Evolutionary conservation across 768 basidiomycete species (phyloP).

Genomic region (Mycena epipterygia): DNA sequence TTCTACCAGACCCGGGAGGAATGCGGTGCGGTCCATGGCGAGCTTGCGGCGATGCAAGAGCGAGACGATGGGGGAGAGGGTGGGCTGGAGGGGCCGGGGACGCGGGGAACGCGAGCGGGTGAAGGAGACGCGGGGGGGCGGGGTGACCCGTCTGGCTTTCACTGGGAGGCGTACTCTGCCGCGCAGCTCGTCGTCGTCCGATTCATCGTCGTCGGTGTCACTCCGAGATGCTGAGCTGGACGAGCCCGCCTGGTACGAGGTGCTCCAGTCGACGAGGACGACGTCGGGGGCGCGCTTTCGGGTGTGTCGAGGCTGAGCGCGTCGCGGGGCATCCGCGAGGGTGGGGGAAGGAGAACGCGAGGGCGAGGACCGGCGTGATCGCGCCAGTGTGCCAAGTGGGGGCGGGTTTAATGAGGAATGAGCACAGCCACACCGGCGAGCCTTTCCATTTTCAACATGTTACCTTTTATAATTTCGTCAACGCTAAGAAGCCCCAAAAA

Average conservation of each 20-base stretch:
- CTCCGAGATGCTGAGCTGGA: conserved; percentile 28
- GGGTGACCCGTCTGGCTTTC: conserved; percentile 38
- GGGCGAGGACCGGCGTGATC: conserved; percentile 65
- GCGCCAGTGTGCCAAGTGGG: neutral
- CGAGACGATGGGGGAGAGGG: conserved; percentile 57
- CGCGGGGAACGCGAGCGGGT: conserved; percentile 81
- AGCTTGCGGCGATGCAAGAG: conserved; percentile 59
- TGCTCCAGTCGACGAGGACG: conserved; percentile 77
- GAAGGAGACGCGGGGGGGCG: conserved; percentile 61
- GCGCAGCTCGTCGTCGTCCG: conserved; percentile 59
- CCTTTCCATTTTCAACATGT: too few species aligned
- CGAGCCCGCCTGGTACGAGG: conserved; percentile 84
- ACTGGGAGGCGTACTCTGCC: conserved; percentile 28
- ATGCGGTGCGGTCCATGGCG: conserved; percentile 40
- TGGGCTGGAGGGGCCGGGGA: conserved; percentile 30
- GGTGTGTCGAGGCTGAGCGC: conserved; percentile 37
- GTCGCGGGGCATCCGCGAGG: conserved; percentile 61
- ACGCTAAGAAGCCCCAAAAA: too few species aligned
- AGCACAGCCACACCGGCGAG: too few species aligned
- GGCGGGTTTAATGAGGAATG: too few species aligned
- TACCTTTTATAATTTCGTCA: too few species aligned
- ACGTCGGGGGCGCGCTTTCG: conserved; percentile 40
- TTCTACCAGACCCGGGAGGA: conserved; percentile 65
- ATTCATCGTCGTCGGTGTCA: conserved; percentile 65
- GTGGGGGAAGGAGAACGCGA: conserved; percentile 76